Conservation (phyloP, 148 eudicot genomes). For the Cornus kousa region DNA sequence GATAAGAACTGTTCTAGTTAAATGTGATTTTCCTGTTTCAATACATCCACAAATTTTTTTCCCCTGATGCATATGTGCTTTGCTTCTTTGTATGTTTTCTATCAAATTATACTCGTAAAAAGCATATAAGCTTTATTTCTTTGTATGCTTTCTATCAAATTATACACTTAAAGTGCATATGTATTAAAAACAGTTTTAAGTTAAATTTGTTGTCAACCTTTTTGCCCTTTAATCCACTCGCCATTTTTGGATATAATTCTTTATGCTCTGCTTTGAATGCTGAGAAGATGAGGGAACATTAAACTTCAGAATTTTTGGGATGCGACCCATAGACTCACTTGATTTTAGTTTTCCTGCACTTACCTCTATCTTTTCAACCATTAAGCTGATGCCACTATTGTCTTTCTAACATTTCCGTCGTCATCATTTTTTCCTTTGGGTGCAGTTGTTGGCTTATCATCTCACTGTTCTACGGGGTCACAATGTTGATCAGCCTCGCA, state of each 20-base stretch:
- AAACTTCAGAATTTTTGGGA: background rate
- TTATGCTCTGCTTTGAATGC: background rate
- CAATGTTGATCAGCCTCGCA: constrained; percentile 98
- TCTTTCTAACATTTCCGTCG: background rate
- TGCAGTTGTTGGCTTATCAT: constrained; percentile 96
- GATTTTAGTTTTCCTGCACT: background rate
- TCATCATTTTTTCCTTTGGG: background rate
- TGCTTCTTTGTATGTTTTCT: too few relatives aligned
- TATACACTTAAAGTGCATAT: too few relatives aligned
- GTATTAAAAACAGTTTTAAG: background rate
- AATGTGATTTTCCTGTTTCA: too few relatives aligned
- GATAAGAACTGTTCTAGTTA: too few relatives aligned
- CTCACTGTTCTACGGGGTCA: constrained; percentile 85
- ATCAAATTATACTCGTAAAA: too few relatives aligned
- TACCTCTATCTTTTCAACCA: background rate
- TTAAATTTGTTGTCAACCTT: background rate
- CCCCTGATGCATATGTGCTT: too few relatives aligned
- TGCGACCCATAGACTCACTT: background rate
- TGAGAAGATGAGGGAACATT: background rate
- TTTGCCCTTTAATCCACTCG: background rate
- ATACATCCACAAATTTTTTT: too few relatives aligned
- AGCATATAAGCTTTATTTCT: too few relatives aligned
- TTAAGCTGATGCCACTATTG: background rate
- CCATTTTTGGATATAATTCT: background rate
- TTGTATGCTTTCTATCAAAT: too few relatives aligned